Conservation (phyloP, 1,284 basidiomycete genomes). For the Anthracocystis setariae region DNA sequence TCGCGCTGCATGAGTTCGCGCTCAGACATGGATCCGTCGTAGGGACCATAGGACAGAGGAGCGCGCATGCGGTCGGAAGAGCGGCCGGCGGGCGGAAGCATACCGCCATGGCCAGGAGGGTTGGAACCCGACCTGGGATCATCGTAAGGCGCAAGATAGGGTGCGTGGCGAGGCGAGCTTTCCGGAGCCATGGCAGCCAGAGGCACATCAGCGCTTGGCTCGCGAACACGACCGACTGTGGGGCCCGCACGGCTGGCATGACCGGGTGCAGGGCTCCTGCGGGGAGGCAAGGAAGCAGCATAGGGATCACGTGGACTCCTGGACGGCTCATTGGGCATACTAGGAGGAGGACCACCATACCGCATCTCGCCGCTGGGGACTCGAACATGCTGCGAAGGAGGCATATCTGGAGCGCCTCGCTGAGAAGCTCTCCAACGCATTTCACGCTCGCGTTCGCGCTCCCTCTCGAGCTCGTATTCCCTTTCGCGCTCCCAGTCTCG, state of each 20-base stretch:
- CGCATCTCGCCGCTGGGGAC: constrained; percentile 37
- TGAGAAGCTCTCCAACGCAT: constrained; percentile 47
- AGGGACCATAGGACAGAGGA: constrained; percentile 28
- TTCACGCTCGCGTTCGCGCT: constrained; percentile 34
- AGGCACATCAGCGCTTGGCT: constrained; percentile 36
- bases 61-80: constrained; percentile 48
- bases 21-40: constrained; percentile 38
- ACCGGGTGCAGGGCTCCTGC: constrained; percentile 30
- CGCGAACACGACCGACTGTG: constrained; percentile 20
- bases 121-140: constrained; percentile 33
- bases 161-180: constrained; percentile 33
- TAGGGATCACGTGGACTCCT: constrained; percentile 36
- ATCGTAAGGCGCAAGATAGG: constrained; percentile 36
- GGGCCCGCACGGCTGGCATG: constrained; percentile 17
- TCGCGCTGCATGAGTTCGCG: constrained; percentile 39
- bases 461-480: constrained; percentile 43
- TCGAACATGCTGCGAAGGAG: constrained; percentile 20
- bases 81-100: constrained; percentile 37
- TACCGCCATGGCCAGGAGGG: constrained; percentile 30
- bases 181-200: constrained; percentile 33
- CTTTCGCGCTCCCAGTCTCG: constrained; percentile 50
- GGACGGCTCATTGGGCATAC: constrained; percentile 24
- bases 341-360: constrained; percentile 24
- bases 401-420: constrained; percentile 26
- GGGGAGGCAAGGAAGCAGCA: constrained; percentile 23